These are phyloP conservation scores for Alternaria conjuncta DNA, from an alignment of 2,329 filamentous ascomycete species.

Conservation along the genomic window DNA sequence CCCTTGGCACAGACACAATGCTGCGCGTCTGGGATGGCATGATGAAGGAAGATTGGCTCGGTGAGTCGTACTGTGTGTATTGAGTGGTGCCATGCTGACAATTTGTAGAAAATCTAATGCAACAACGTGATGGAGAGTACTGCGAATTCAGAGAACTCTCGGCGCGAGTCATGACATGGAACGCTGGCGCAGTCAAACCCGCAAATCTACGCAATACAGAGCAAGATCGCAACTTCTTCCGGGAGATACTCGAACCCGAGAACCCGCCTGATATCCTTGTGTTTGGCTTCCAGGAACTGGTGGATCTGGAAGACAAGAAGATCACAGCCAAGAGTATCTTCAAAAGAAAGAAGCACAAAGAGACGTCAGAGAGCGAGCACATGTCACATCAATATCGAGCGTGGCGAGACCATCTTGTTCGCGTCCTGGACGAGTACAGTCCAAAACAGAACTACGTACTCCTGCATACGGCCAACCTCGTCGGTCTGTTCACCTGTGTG, in stretches of 20 bases:
- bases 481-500: slow-evolving; percentile 93
- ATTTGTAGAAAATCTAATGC: slow-evolving; percentile 76
- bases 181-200: slow-evolving; percentile 95
- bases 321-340: slow-evolving; percentile 95
- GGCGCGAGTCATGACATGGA: slow-evolving; percentile 89
- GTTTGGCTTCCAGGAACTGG: slow-evolving; percentile 98
- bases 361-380: slow-evolving; percentile 80
- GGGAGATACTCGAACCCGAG: slow-evolving; percentile 76
- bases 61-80: slow-evolving; percentile 48
- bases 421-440: slow-evolving; percentile 83
- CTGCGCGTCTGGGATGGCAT: slow-evolving; percentile 90
- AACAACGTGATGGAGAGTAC: slow-evolving; percentile 78
- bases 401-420: slow-evolving; percentile 89
- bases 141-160: slow-evolving; percentile 85
- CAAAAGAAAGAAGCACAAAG: slow-evolving; percentile 78
- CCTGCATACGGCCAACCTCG: slow-evolving; percentile 86
- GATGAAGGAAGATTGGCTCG: slow-evolving; percentile 91
- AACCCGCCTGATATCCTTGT: slow-evolving; percentile 86
- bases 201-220: slow-evolving; percentile 74
- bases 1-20: slow-evolving; percentile 85
- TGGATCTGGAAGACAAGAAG: slow-evolving; percentile 96
- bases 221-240: slow-evolving; percentile 78
- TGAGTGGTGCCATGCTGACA: slow-evolving; percentile 24
- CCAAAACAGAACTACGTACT: slow-evolving; percentile 80
- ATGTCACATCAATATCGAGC: slow-evolving; percentile 98